Base-by-base conservation (phyloP, 352 stramenopile genomes). In the Phytophthora cajani region DNA sequence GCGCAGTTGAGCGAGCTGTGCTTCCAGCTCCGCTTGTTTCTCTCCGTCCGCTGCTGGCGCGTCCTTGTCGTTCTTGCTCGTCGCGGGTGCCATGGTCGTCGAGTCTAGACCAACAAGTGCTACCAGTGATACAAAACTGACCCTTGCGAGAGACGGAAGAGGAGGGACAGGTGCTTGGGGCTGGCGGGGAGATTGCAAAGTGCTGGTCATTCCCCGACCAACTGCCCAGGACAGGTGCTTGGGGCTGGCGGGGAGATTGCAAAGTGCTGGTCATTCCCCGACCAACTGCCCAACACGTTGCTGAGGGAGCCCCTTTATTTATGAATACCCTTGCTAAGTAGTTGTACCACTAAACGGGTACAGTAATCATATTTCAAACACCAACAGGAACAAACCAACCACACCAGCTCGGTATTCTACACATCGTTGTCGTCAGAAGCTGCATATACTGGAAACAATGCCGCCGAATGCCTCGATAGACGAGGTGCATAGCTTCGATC, bases 21-120 rank as follows among this genome's bases (percentile, higher is more conserved):
- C 55, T 49, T 56, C 56, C 17, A 71, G 38, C 49, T 62, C 64
- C 0, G 23, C 32, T n/a, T 56, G 32, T 5, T 3, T 36, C 57
- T 7, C 49, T 71, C 30, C 49, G 7, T 65, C 55, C 38, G 33
- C n/a, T 0, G 40, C 1, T 53, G 1, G n/a, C n/a, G 54, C 10
- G 36, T 50, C 33, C n/a, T 46, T 0, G 21, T 50, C 23, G 30
- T 54, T 58, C 19, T 67, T 60, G 50, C 38, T 49, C 14, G 60
- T 67, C 36, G n/a, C 3, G 3, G 60, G 36, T 52, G 52, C 2
- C 52, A 61, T 68, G 52, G 40, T 56, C 40, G 61, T 68, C 16
- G 25, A 30, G 27, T 50, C 9, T 60, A 0, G 61, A 68, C 61
- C 42, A 68, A 68, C 61, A 68, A 62, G 61, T 68, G 61, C 61